Conservation (phyloP, 192 early-diverging fungal species). For the Mortierella antarctica region DNA sequence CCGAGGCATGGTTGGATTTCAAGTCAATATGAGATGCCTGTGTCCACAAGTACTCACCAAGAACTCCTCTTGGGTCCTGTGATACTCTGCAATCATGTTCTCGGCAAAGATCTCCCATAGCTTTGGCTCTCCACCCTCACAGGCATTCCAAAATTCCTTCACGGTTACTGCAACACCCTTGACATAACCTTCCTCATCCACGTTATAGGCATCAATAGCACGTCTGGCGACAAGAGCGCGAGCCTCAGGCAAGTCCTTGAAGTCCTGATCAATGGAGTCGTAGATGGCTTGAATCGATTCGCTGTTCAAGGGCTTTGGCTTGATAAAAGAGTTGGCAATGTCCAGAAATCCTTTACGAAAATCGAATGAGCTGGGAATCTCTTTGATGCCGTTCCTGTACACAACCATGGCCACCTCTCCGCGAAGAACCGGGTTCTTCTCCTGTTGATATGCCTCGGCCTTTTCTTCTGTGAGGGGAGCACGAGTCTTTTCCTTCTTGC, state of each 20-base stretch:
- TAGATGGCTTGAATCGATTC: conserved; percentile 51
- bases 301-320: conserved; percentile 48
- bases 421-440: conserved; percentile 73
- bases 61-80: conserved; percentile 61
- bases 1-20: background rate
- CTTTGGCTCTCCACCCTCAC: conserved; percentile 49
- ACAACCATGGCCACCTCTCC: conserved; percentile 82
- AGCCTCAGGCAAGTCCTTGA: conserved; percentile 64
- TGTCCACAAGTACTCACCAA: conserved; percentile 51
- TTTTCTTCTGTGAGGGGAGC: conserved; percentile 55
- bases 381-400: conserved; percentile 82
- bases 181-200: conserved; percentile 60
- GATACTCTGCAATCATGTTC: conserved; percentile 67
- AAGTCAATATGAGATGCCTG: conserved; percentile 17
- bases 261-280: conserved; percentile 68
- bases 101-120: conserved; percentile 74
- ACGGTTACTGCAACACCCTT: conserved; percentile 66
- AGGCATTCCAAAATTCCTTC: conserved; percentile 39
- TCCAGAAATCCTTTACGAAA: conserved; percentile 82
- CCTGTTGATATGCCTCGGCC: conserved; percentile 62
- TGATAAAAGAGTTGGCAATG: conserved; percentile 68
- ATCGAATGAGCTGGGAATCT: conserved; percentile 72
- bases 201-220: conserved; percentile 60
- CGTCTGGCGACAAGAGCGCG: conserved; percentile 65
- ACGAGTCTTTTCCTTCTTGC: conserved; percentile 19